Evolutionary conservation across 441 rosid genomes (phyloP), one percentile per base, ranked within the genome.

Genomic region (Capsella rubella): DNA sequence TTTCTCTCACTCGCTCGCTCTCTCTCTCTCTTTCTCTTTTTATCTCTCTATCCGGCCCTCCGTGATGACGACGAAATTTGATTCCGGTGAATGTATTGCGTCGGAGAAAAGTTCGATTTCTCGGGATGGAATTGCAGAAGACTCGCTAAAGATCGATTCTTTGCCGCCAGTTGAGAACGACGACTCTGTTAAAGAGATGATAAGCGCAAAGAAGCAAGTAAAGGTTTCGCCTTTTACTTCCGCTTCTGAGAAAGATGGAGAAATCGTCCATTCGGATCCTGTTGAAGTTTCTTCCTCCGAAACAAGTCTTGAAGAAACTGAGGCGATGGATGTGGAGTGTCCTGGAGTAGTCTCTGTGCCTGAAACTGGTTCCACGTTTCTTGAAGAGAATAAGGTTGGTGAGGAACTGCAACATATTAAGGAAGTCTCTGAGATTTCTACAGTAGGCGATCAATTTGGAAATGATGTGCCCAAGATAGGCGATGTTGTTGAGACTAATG

Each of bases 121-220:
- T 7, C 18, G 2, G 9, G 54, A 43, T 5, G 70, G 72, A 27
- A 43, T 4, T 37, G 13, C 49, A 16, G 49, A 51, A 52, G 69
- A 46, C 32, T 73, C 74, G n/a, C 58, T n/a, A 11, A 63, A 60
- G 71, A 50, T 54, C 43, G 62, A 62, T 67, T 54, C 78, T 52
- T 72, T 72, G 3, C 11, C 64, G 37, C 42, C 71, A 25, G 42
- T 54, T 31, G 77, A 73, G 64, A 70, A 58, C 15, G 67, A 62
- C 27, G 67, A 42, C 66, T 76, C 69, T 46, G 45, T 34, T 74
- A 51, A 31, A 59, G 82, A 75, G 35, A 78, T 68, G 50, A 76
- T 68, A 25, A 74, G 67, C 69, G 64, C 65, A 40, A 9, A 55
- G 60, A 78, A 74, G 73, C 79, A 80, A 72, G 64, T 53, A 6